Evolutionary conservation across 352 stramenopile species (phyloP).

Genomic region (Saprolegnia diclina): DNA sequence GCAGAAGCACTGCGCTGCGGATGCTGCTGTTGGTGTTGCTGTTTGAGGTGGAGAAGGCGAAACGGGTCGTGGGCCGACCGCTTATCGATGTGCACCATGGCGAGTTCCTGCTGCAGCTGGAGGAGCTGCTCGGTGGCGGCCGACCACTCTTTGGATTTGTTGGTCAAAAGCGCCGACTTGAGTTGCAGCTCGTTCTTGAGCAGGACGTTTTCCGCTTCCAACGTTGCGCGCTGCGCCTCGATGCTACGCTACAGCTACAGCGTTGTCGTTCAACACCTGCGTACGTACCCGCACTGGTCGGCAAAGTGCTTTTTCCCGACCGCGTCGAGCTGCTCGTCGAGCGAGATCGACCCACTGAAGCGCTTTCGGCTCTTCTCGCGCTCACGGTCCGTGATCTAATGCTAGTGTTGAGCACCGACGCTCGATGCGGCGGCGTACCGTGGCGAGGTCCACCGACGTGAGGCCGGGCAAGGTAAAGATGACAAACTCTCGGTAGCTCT

Average conservation of each 20-base stretch:
- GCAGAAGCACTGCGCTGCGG: neutral
- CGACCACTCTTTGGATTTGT: conserved; percentile 80
- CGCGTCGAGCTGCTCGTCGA: conserved; percentile 2
- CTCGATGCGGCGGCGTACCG: conserved; percentile 1
- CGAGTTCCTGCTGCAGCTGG: conserved; percentile 72
- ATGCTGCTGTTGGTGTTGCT: neutral
- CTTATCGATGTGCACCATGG: conserved; percentile 44
- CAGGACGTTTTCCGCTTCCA: conserved; percentile 66
- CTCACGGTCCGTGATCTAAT: conserved; percentile 36
- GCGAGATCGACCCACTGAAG: conserved; percentile 51
- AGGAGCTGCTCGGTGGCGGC: conserved; percentile 67
- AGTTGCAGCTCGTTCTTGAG: conserved; percentile 71
- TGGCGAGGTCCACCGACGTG: conserved; percentile 50
- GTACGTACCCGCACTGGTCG: conserved; percentile 45
- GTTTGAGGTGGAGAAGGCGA: neutral
- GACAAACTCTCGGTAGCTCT: conserved; percentile 69
- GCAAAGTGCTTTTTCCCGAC: conserved; percentile 15
- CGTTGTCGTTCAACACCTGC: conserved; percentile 28
- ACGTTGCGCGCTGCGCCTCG: conserved; percentile 50
- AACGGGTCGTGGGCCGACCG: neutral
- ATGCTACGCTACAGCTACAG: neutral
- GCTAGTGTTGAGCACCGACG: neutral
- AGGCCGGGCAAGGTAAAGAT: conserved; percentile 56
- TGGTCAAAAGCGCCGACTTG: conserved; percentile 75
- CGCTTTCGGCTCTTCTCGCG: conserved; percentile 58